These are phyloP conservation scores for Aspergillus sp. DNA, from an alignment of 2,329 filamentous ascomycete genomes.

Conservation along the genomic window DNA sequence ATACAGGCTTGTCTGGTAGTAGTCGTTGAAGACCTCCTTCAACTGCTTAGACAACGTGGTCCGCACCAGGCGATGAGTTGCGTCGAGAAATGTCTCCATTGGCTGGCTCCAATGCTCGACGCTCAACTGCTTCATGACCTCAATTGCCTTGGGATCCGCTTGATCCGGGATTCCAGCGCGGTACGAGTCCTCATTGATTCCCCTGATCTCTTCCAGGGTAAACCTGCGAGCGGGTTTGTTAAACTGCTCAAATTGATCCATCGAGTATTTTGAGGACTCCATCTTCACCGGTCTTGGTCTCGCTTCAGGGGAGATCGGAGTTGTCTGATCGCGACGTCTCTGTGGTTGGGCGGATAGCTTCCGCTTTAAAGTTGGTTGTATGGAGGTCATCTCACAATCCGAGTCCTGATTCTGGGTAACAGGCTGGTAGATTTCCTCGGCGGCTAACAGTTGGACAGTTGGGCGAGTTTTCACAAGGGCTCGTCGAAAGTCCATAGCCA, in stretches of 20 bases:
- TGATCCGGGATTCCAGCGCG: constrained; percentile 59
- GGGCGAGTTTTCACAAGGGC: constrained; percentile 46
- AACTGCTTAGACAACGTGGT: constrained; percentile 47
- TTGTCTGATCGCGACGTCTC: neutral
- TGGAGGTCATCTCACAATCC: constrained; percentile 24
- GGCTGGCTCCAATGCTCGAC: constrained; percentile 60
- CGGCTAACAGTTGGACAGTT: constrained; percentile 28
- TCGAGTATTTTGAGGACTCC: constrained; percentile 13
- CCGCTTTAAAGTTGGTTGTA: constrained; percentile 18
- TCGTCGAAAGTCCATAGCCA: constrained; percentile 54
- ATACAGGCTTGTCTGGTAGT: constrained; percentile 35
- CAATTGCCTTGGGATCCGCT: constrained; percentile 60
- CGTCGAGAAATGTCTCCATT: constrained; percentile 42
- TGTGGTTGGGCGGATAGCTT: constrained; percentile 11
- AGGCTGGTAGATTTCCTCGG: constrained; percentile 23
- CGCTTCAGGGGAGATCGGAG: neutral
- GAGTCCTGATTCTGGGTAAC: constrained; percentile 35
- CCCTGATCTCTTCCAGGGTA: constrained; percentile 46
- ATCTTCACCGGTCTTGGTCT: neutral
- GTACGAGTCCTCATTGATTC: constrained; percentile 55
- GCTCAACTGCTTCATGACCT: constrained; percentile 56
- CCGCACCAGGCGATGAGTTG: constrained; percentile 29
- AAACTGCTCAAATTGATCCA: constrained; percentile 23
- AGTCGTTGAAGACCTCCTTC: constrained; percentile 34
- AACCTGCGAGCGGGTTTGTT: constrained; percentile 22